Conservation (phyloP, 2,329 filamentous ascomycete species). For the Penicillium sp. region DNA sequence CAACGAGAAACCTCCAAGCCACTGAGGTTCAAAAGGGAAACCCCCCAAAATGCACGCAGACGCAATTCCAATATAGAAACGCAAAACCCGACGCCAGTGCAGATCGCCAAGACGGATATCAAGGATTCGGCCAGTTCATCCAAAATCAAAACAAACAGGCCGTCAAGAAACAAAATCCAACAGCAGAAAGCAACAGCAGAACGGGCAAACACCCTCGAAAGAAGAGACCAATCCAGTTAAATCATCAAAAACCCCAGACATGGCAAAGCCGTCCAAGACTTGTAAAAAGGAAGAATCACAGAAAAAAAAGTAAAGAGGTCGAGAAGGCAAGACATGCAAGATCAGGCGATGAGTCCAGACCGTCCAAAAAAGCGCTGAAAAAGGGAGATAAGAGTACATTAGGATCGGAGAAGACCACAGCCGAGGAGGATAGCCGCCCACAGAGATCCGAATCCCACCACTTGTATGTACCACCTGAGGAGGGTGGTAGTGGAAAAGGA, state of each 20-base stretch:
- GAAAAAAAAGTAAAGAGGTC: neutral
- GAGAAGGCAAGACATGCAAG: conserved; percentile 18
- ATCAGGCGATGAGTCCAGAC: conserved; percentile 21
- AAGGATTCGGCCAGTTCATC: conserved; percentile 26
- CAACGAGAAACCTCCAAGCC: conserved; percentile 16
- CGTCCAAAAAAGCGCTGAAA: conserved; percentile 28
- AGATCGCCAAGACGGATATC: conserved; percentile 42
- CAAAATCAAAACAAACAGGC: conserved; percentile 11
- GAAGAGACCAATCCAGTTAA: conserved; percentile 21
- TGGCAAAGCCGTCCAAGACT: conserved; percentile 15
- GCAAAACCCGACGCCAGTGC: conserved; percentile 36
- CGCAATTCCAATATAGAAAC: conserved; percentile 24
- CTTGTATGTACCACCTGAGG: neutral
- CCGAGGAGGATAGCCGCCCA: conserved; percentile 17
- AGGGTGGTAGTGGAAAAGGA: neutral
- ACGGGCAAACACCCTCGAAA: conserved; percentile 15
- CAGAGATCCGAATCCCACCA: neutral
- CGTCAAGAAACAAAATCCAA: conserved; percentile 3
- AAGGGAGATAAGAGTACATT: conserved; percentile 35
- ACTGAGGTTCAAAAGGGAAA: conserved; percentile 6
- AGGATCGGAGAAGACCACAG: conserved; percentile 25
- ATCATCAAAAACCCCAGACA: conserved; percentile 23
- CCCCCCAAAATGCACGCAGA: conserved; percentile 26
- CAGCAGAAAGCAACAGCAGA: neutral
- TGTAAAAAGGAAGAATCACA: conserved; percentile 5